phyloP scores from a whole-genome alignment of 2,329 filamentous ascomycete genomes.

The Clarireedia monteithiana region DNA sequence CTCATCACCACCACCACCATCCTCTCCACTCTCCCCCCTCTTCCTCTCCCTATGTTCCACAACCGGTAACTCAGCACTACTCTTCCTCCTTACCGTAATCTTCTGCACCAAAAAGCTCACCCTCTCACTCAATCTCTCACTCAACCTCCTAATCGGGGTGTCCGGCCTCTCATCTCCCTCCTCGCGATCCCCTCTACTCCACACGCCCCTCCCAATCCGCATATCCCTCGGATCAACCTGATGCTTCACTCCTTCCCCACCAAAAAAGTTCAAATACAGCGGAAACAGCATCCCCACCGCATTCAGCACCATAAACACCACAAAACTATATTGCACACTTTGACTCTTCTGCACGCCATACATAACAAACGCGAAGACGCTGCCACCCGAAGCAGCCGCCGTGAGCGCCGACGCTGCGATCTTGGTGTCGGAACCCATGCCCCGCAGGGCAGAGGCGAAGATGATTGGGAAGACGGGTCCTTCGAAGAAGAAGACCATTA shows the following conservation, averaged over 20 bases:
- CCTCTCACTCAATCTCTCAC: slow-evolving; percentile 11
- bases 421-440: slow-evolving; percentile 74
- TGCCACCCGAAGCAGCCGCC: slow-evolving; percentile 21
- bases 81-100: slow-evolving; percentile 10
- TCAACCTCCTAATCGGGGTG: slow-evolving; percentile 11
- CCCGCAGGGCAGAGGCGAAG: slow-evolving; percentile 70
- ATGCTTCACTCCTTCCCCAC: slow-evolving; percentile 13
- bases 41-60: slow-evolving; percentile 15
- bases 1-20: not conserved
- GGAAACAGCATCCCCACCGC: slow-evolving; percentile 21
- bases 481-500: slow-evolving; percentile 72
- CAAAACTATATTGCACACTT: slow-evolving; percentile 19
- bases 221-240: slow-evolving; percentile 21
- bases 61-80: slow-evolving; percentile 10
- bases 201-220: not conserved
- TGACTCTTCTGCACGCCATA: slow-evolving; percentile 17
- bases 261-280: slow-evolving; percentile 20
- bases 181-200: not conserved
- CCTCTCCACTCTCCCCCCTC: not conserved
- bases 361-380: slow-evolving; percentile 24
- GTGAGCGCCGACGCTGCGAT: slow-evolving; percentile 71
- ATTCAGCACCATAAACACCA: slow-evolving; percentile 23
- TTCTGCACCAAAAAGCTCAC: slow-evolving; percentile 14
- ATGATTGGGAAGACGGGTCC: slow-evolving; percentile 78
- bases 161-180: not conserved